Evolutionary conservation across 2,329 filamentous ascomycete species (phyloP).

Genomic region (Colletotrichum incanum): DNA sequence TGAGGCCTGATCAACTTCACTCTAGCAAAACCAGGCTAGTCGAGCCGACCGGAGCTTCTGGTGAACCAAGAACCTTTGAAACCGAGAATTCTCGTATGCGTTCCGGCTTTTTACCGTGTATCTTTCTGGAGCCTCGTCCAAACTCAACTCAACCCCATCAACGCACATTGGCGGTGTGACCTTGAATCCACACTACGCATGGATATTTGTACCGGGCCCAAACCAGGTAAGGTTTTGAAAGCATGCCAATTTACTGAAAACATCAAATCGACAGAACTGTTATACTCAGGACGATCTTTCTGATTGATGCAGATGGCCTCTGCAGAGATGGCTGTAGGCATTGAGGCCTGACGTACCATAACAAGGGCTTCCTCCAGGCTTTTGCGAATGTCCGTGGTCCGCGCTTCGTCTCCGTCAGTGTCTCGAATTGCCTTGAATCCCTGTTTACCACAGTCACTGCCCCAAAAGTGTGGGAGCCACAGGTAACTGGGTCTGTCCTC

Average conservation of each 20-base stretch:
- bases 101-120: not conserved
- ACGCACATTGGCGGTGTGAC: not conserved
- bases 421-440: not conserved
- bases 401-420: not conserved
- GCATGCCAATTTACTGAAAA: too few relatives aligned
- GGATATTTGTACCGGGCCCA: not conserved
- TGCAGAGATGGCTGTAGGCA: not conserved
- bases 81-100: not conserved
- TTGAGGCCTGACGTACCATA: not conserved
- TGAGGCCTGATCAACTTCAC: not conserved
- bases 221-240: not conserved
- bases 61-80: not conserved
- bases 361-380: not conserved
- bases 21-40: not conserved
- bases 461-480: not conserved
- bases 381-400: not conserved
- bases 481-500: not conserved
- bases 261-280: not conserved
- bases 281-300: not conserved
- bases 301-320: not conserved
- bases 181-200: not conserved
- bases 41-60: not conserved
- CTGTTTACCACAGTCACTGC: not conserved
- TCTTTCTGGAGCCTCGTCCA: not conserved
- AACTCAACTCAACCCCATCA: not conserved